Evolutionary conservation across 257 asterid genomes (phyloP), one percentile per base, ranked within the genome.

Genomic region (Nicotiana sylvestris): DNA sequence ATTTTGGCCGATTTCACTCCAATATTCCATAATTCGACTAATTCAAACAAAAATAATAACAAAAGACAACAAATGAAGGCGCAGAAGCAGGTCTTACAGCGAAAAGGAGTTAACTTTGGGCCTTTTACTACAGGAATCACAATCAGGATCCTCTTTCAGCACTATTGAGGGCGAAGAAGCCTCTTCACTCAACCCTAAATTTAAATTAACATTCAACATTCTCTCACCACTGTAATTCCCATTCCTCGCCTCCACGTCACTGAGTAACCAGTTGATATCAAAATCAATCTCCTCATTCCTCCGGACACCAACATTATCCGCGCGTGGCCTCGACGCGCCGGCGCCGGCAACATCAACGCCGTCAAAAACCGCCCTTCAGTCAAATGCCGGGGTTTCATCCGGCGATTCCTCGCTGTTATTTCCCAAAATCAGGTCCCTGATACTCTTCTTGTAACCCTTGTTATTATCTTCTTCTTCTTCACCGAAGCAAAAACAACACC

Each of bases 401-500:
- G 90, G 93, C 92, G 89, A 88, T 27, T 81, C 93, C 69, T 80
- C 89, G 43, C 81, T 55, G 81, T 78, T 91, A 87, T 85, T 87
- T 78, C 89, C 93, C 76, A 82, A 85, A 84, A 82, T 80, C 16
- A 69, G 91, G 66, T 87, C 91, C 84, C 85, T 89, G 91, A 81
- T 89, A 12, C 65, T 81, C 85, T 67, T 64, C 85, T 64, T 58
- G 80, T 32, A 4, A 58, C 68, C 25, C 16, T 35, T 12, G 56
- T 74, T 32, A 65, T 10, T 16, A 58, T 85, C 39, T 62, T 91
- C 93, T 82, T 85, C 94, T 84, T 85, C 90, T 82, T 81, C 92
- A 76, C 92, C 94, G 77, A 94, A 93, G 87, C 98, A 96, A 15
- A 85, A 87, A 86, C 90, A 92, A 87, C 94, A 90, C 93, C 98